Base-by-base conservation (phyloP, 345 rosid species). In the Hibiscus tridactylites region DNA sequence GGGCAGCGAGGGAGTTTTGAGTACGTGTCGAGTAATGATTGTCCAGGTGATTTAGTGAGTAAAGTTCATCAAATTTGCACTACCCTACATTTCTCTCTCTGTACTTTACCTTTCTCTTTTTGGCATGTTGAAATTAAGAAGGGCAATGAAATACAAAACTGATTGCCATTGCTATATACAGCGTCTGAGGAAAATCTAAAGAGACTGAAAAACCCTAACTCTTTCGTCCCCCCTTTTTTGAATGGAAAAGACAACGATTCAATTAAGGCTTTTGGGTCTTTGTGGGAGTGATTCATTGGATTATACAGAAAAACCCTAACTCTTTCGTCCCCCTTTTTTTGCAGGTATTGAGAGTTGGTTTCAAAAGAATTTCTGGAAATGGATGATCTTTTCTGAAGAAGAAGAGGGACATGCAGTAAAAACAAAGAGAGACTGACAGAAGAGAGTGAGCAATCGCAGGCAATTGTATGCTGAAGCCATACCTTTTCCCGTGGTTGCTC, bases 381-480 rank as follows among this genome's bases (percentile, higher is more conserved):
- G 46, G 42, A 63, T 35, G 12, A 33, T 19, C 12, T 21, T 21
- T 21, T n/a, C n/a, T n/a, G n/a, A n/a, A n/a, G 49, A 44, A 44
- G 49, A 44, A 9, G 13, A 35, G 9, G 19, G 9, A 63, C 39
- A 35, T 35, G 39, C 39, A 5, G 6, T 35, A 31, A 31, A 44
- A 35, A 73, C 37, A 46, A n/a, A 35, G 76, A 74, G 47, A 72
- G 81, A 79, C 78, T 84, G 91, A 88, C 91, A 88, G 91, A 77
- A 88, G 91, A 88, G 89, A 88, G 91, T 85, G 91, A 88, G 91
- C 89, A 85, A 88, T 79, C 78, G 80, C 91, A 71, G 85, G 85
- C 80, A 80, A 76, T 82, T 77, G 85, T 84, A 79, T 81, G 80
- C 4, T 3, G 26, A 46, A 76, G 37, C 37, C 79, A 83, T 84